Evolutionary conservation across 2,329 filamentous ascomycete species (phyloP).

Genomic region (Microdochium trichocladiopsis): DNA sequence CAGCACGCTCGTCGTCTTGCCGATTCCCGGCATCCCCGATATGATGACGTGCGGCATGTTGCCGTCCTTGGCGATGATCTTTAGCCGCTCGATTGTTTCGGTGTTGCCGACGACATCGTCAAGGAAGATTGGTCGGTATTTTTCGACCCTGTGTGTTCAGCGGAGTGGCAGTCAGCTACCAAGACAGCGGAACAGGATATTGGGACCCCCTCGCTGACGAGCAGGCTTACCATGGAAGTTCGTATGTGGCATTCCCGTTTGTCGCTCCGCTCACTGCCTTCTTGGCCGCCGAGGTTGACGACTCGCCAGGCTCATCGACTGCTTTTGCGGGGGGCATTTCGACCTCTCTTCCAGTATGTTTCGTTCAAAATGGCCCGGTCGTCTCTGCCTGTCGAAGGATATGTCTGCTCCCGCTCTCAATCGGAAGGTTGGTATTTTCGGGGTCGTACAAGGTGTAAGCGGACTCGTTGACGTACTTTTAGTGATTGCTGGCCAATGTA

Average conservation of each 20-base stretch:
- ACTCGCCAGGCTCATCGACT: constrained; percentile 47
- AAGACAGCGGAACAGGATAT: not conserved
- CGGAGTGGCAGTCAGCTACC: constrained; percentile 11
- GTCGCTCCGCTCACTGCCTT: constrained; percentile 42
- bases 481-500: not conserved
- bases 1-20: constrained; percentile 93
- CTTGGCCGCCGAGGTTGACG: constrained; percentile 52
- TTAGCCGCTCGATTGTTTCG: constrained; percentile 92
- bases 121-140: constrained; percentile 90
- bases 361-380: too few species aligned
- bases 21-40: constrained; percentile 98
- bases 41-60: constrained; percentile 99
- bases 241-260: constrained; percentile 53
- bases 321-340: constrained; percentile 41
- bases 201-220: not conserved
- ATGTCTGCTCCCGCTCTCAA: not conserved
- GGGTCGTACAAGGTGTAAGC: not conserved
- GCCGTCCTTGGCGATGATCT: constrained; percentile 96
- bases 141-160: constrained; percentile 71
- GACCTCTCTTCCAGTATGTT: too few species aligned
- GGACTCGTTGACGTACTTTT: not conserved
- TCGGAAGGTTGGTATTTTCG: not conserved
- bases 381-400: not conserved
- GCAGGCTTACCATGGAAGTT: constrained; percentile 66
- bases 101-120: constrained; percentile 98